Evolutionary conservation across 1,139 yeast genomes (phyloP).

Genomic region (Debaryomycetaceae sp.): DNA sequence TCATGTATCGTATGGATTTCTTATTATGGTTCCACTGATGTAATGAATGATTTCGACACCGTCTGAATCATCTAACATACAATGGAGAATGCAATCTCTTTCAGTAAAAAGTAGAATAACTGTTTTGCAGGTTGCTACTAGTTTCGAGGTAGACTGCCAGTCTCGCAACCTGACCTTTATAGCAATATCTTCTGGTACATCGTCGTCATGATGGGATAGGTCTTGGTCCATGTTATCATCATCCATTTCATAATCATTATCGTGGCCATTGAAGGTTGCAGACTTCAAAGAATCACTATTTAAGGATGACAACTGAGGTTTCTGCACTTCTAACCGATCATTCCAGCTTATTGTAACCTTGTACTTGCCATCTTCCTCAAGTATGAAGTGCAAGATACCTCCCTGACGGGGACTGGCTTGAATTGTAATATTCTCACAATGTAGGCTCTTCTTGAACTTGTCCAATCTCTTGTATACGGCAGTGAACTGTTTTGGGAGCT

Average conservation of each 20-base stretch:
- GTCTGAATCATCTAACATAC: constrained; percentile 53
- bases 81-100: constrained; percentile 53
- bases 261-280: constrained; percentile 10
- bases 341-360: constrained; percentile 60
- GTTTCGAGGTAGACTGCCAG: constrained; percentile 55
- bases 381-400: constrained; percentile 44
- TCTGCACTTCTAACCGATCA: constrained; percentile 36
- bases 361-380: constrained; percentile 53
- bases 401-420: constrained; percentile 32
- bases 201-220: constrained; percentile 14
- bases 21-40: constrained; percentile 33
- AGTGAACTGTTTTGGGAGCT: constrained; percentile 45
- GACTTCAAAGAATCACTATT: constrained; percentile 22
- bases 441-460: constrained; percentile 43
- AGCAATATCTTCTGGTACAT: constrained; percentile 27
- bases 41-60: constrained; percentile 56
- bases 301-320: constrained; percentile 16
- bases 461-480: constrained; percentile 54
- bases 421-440: constrained; percentile 31
- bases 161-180: constrained; percentile 48
- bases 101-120: constrained; percentile 49
- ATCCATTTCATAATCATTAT: constrained; percentile 7
- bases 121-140: constrained; percentile 52
- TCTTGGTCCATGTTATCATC: background rate
- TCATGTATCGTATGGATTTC: constrained; percentile 6